These are phyloP conservation scores for Acmispon strigosus DNA, from an alignment of 306 rosid genomes.

Conservation along the genomic window DNA sequence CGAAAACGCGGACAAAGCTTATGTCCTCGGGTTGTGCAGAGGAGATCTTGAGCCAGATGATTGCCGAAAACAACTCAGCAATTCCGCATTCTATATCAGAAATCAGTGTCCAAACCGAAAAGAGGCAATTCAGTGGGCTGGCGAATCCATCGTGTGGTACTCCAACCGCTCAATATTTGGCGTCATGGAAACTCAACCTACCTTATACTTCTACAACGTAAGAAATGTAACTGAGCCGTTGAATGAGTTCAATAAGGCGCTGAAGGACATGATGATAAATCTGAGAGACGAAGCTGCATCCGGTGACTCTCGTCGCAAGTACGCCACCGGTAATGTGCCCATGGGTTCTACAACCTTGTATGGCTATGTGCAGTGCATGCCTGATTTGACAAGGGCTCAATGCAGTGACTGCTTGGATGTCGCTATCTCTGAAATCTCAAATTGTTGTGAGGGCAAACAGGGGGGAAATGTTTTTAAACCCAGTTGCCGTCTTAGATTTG, in stretches of 20 bases:
- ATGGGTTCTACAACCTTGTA: neutral
- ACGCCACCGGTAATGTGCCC: neutral
- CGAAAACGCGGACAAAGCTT: slow-evolving; percentile 16
- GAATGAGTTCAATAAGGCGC: neutral
- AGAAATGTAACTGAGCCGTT: neutral
- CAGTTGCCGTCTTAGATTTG: slow-evolving; percentile 16
- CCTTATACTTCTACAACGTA: no score
- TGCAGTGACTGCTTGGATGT: slow-evolving; percentile 14
- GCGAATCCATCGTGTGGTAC: slow-evolving; percentile 14
- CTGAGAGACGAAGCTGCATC: neutral
- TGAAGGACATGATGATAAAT: neutral
- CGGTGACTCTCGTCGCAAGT: slow-evolving; percentile 12
- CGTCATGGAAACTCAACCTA: neutral
- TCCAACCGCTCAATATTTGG: neutral
- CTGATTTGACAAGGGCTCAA: slow-evolving; percentile 11
- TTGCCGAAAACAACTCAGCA: neutral
- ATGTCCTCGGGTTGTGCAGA: slow-evolving; percentile 29
- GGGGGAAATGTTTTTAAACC: neutral
- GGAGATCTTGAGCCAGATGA: slow-evolving; percentile 24
- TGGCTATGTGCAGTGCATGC: slow-evolving; percentile 32
- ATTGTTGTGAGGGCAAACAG: neutral
- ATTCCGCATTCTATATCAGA: neutral
- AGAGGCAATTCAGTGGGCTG: slow-evolving; percentile 1
- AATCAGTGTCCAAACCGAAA: neutral
- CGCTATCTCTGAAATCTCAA: neutral